Conservation (phyloP, 2,329 filamentous ascomycete genomes). For the Pseudogymnoascus sp. region DNA sequence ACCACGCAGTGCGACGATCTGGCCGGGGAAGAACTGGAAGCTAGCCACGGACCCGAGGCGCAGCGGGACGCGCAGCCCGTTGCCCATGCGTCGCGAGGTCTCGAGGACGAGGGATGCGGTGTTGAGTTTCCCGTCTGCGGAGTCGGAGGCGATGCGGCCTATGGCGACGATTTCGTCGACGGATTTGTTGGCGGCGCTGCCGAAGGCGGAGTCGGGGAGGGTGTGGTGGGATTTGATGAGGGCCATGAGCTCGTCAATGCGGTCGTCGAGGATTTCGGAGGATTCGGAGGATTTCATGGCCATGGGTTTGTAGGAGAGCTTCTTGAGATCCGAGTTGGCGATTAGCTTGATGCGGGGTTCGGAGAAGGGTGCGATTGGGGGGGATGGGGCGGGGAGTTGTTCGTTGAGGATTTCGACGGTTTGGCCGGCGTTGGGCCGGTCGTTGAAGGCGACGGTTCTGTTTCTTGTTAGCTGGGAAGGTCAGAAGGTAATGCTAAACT, state of each 20-base stretch:
- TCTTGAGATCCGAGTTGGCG: slow-evolving; percentile 81
- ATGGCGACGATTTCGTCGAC: slow-evolving; percentile 85
- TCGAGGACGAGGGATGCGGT: slow-evolving; percentile 80
- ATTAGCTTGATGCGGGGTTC: slow-evolving; percentile 79
- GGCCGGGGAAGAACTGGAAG: slow-evolving; percentile 88
- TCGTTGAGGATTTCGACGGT: slow-evolving; percentile 77
- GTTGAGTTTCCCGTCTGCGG: slow-evolving; percentile 79
- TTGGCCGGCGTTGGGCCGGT: slow-evolving; percentile 73
- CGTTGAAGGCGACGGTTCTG: slow-evolving; percentile 62
- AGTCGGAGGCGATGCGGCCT: slow-evolving; percentile 85
- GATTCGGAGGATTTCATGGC: slow-evolving; percentile 91
- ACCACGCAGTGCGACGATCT: slow-evolving; percentile 81
- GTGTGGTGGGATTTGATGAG: slow-evolving; percentile 68
- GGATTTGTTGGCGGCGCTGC: slow-evolving; percentile 77
- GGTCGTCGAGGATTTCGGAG: slow-evolving; percentile 88
- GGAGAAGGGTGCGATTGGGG: slow-evolving; percentile 64
- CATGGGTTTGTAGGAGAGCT: slow-evolving; percentile 85
- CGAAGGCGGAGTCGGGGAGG: slow-evolving; percentile 74
- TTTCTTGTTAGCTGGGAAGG: not conserved
- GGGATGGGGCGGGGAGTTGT: slow-evolving; percentile 60
- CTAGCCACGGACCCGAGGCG: slow-evolving; percentile 62
- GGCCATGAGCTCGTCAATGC: slow-evolving; percentile 83
- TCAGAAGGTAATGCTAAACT: slow-evolving; percentile 11
- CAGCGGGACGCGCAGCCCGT: slow-evolving; percentile 73
- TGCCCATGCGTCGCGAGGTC: slow-evolving; percentile 76